Evolutionary conservation across 768 basidiomycete genomes (phyloP).

Genomic region (Basidioascus undulatus): DNA sequence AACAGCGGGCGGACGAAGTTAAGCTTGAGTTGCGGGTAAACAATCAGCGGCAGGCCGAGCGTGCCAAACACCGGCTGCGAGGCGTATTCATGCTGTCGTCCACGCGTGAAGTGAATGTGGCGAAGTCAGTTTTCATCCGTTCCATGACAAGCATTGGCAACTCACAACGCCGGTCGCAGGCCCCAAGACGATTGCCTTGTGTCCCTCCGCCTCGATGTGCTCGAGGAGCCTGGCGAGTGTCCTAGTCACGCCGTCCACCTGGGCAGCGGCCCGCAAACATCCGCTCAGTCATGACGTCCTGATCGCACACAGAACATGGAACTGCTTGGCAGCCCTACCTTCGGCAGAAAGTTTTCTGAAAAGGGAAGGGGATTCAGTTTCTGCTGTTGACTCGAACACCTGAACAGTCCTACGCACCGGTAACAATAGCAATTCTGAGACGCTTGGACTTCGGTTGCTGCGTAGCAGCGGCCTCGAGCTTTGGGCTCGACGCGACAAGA

Average conservation of each 20-base stretch:
- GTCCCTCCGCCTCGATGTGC: slow-evolving; percentile 22
- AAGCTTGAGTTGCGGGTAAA: slow-evolving; percentile 20
- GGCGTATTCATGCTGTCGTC: too few relatives aligned
- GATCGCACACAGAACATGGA: neutral
- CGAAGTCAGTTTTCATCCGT: too few relatives aligned
- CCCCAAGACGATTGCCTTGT: slow-evolving; percentile 23
- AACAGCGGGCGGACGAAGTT: slow-evolving; percentile 25
- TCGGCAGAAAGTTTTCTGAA: slow-evolving; percentile 22
- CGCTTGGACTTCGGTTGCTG: too few relatives aligned
- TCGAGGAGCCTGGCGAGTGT: slow-evolving; percentile 23
- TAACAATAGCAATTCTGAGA: too few relatives aligned
- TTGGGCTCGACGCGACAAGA: too few relatives aligned
- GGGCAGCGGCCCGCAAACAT: too few relatives aligned
- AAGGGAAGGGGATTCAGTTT: slow-evolving; percentile 17
- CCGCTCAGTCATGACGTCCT: neutral
- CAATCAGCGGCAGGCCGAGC: slow-evolving; percentile 20
- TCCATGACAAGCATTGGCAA: neutral
- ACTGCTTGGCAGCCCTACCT: slow-evolving; percentile 11
- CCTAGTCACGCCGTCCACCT: slow-evolving; percentile 25
- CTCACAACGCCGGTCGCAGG: slow-evolving; percentile 19
- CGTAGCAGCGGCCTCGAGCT: too few relatives aligned
- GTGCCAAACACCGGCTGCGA: slow-evolving; percentile 23
- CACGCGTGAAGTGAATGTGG: too few relatives aligned
- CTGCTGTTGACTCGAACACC: too few relatives aligned
- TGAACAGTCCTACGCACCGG: too few relatives aligned